A percentile compares a stretch with the other conserved stretches of the same genome.
Evolutionary conservation across 129 eudicot genomes (phyloP).

Genomic region (Glebionis coronaria): DNA sequence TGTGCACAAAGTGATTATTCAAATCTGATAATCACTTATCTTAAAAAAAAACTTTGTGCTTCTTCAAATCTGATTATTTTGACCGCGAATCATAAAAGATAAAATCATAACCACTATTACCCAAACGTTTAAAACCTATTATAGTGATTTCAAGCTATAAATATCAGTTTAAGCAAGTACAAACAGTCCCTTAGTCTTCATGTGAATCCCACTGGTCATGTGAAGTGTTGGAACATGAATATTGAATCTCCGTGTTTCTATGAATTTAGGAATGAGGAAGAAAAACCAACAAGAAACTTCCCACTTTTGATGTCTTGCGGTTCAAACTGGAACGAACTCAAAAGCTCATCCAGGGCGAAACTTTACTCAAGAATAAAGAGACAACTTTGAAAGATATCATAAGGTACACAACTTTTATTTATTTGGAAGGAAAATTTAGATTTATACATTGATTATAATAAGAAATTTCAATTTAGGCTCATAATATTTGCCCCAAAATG

Average conservation of each 20-base stretch:
- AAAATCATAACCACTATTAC: no score
- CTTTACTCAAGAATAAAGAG: conserved; percentile 96
- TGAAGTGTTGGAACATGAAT: conserved; percentile 6
- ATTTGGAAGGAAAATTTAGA: neutral
- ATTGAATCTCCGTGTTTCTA: no score
- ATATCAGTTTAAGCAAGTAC: neutral
- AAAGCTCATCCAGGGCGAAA: conserved; percentile 97
- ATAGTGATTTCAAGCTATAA: neutral
- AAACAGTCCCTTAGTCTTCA: neutral
- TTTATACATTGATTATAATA: neutral
- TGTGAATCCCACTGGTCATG: neutral
- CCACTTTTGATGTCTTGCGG: no score
- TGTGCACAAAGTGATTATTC: no score
- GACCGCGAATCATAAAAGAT: neutral
- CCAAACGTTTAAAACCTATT: neutral
- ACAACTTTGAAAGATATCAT: conserved; percentile 83
- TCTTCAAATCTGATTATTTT: conserved; percentile 9
- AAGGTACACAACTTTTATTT: conserved; percentile 54
- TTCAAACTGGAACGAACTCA: conserved; percentile 95
- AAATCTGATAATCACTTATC: no score
- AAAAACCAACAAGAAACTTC: no score
- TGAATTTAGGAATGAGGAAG: conserved; percentile 58
- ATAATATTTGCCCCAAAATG: conserved; percentile 73
- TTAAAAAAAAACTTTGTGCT: neutral
- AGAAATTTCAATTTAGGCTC: conserved; percentile 49